phyloP scores from a whole-genome alignment of 2,329 filamentous ascomycete species.

The Fusarium succisae region DNA sequence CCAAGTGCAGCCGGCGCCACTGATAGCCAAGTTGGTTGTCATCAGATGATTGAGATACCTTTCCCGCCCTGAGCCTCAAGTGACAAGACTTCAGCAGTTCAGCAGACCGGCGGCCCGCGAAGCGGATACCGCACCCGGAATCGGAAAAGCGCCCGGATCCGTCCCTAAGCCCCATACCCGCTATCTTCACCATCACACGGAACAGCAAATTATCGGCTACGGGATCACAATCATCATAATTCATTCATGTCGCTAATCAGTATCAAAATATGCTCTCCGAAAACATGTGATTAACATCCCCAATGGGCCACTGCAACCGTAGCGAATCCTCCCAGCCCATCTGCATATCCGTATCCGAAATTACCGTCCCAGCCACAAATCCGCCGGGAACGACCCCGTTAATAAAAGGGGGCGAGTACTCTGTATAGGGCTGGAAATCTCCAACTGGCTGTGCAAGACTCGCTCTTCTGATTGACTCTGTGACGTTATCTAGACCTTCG shows the following conservation, averaged over 20 bases:
- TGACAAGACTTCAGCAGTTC: not conserved
- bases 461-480: slow-evolving; percentile 9
- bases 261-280: slow-evolving; percentile 19
- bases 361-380: not conserved
- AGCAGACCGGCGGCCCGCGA: not conserved
- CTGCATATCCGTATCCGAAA: slow-evolving; percentile 25
- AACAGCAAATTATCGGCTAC: not conserved
- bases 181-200: not conserved
- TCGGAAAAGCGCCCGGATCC: not conserved
- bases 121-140: not conserved
- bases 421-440: not conserved
- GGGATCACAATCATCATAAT: not conserved
- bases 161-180: not conserved
- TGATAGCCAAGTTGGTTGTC: not conserved
- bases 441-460: not conserved
- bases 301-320: slow-evolving; percentile 22
- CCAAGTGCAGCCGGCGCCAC: not conserved
- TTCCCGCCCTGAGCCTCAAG: not conserved
- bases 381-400: not conserved
- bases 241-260: not conserved
- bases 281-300: slow-evolving; percentile 31
- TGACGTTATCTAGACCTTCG: slow-evolving; percentile 10
- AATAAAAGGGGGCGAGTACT: slow-evolving; percentile 14
- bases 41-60: not conserved
- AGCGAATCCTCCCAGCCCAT: slow-evolving; percentile 27